Conservation (phyloP, 2,329 filamentous ascomycete species). For the Neoarthrinium moseri region DNA sequence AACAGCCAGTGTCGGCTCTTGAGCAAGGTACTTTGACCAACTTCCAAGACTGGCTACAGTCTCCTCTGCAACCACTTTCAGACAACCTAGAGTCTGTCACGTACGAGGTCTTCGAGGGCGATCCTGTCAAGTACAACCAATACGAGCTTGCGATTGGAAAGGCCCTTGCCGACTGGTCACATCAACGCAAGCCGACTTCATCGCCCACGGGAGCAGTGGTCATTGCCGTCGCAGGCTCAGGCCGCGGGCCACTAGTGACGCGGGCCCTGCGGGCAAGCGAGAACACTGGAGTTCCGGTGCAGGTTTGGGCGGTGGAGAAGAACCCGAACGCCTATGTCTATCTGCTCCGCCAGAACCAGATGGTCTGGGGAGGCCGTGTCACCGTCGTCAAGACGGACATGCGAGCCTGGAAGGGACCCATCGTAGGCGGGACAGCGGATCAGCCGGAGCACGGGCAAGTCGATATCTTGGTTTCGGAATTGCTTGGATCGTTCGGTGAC, state of each 20-base stretch:
- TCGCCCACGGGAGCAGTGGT: conserved; percentile 71
- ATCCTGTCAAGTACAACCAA: conserved; percentile 96
- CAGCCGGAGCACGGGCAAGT: conserved; percentile 62
- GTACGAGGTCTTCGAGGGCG: conserved; percentile 98
- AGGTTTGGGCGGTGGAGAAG: conserved; percentile 94
- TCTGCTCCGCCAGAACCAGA: conserved; percentile 80
- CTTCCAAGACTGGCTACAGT: conserved; percentile 93
- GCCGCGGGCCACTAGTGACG: conserved; percentile 87
- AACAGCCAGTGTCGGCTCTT: conserved; percentile 58
- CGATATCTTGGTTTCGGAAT: conserved; percentile 91
- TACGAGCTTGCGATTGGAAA: conserved; percentile 84
- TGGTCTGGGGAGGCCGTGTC: conserved; percentile 76
- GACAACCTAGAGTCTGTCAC: conserved; percentile 97
- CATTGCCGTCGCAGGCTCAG: conserved; percentile 89
- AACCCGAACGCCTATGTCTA: conserved; percentile 97
- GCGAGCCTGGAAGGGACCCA: conserved; percentile 89
- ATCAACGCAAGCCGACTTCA: conserved; percentile 70
- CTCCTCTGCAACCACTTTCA: conserved; percentile 87
- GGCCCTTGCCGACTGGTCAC: conserved; percentile 77
- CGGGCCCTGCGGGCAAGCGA: conserved; percentile 80
- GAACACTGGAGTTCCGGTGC: conserved; percentile 72
- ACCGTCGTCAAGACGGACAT: conserved; percentile 95
- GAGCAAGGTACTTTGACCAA: conserved; percentile 52
- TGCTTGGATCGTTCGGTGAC: conserved; percentile 92
- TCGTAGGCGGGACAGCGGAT: conserved; percentile 41